phyloP scores from a whole-genome alignment of 2,329 filamentous ascomycete species.

The Dactylellina parvicollis region DNA sequence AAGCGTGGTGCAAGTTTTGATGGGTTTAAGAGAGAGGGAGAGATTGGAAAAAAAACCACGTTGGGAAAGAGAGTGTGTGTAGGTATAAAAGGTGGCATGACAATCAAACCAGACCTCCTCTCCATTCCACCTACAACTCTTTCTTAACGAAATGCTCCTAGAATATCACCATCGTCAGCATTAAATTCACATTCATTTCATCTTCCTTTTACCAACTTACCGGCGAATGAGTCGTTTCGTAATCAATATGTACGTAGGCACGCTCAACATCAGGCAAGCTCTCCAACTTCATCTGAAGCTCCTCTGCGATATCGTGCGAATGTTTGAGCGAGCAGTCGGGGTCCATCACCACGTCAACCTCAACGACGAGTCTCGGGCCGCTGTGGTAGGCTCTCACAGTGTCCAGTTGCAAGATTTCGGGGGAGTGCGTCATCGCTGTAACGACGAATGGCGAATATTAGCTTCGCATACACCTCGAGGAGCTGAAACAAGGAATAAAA shows the following conservation, averaged over 20 bases:
- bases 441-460: slow-evolving; percentile 4
- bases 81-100: slow-evolving; percentile 5
- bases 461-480: not conserved
- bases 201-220: slow-evolving; percentile 25
- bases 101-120: slow-evolving; percentile 12
- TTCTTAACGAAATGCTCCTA: slow-evolving; percentile 58
- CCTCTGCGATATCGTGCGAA: slow-evolving; percentile 93
- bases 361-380: slow-evolving; percentile 82
- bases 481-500: slow-evolving; percentile 7
- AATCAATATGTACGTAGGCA: slow-evolving; percentile 96
- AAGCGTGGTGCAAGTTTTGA: too few relatives aligned
- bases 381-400: slow-evolving; percentile 94
- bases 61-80: not conserved
- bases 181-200: not conserved
- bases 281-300: slow-evolving; percentile 92
- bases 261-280: slow-evolving; percentile 89
- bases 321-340: slow-evolving; percentile 75
- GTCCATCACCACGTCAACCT: slow-evolving; percentile 96
- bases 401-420: slow-evolving; percentile 83
- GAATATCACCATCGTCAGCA: slow-evolving; percentile 14
- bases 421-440: slow-evolving; percentile 82
- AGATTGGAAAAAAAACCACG: too few relatives aligned
- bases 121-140: slow-evolving; percentile 52
- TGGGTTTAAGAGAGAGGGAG: too few relatives aligned
- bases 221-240: slow-evolving; percentile 93